Conservation (phyloP, 1,284 basidiomycete genomes). For the Austroboletus novae-zelandiae region DNA sequence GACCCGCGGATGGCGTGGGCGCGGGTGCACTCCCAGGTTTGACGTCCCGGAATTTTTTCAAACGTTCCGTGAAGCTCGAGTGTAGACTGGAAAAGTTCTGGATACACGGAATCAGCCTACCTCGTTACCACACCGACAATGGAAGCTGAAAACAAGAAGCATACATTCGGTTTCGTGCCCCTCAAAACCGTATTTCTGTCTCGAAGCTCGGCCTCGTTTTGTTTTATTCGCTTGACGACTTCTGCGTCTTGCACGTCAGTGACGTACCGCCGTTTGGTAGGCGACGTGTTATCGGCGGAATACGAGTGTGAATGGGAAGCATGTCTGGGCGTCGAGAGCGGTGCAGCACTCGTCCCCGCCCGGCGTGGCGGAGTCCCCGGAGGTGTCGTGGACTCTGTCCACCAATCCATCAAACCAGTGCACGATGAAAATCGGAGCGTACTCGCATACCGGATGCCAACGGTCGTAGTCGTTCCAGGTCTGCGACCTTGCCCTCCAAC, state of each 20-base stretch:
- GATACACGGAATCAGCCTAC: background rate
- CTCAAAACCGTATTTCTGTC: constrained; percentile 77
- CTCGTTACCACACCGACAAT: background rate
- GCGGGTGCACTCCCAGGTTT: constrained; percentile 45
- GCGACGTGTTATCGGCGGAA: constrained; percentile 42
- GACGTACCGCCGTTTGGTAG: constrained; percentile 75
- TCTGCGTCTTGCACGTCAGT: constrained; percentile 77
- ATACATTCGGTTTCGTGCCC: constrained; percentile 72
- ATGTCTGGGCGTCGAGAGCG: constrained; percentile 38
- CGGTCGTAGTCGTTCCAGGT: constrained; percentile 58
- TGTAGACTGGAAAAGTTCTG: constrained; percentile 75
- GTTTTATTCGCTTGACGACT: constrained; percentile 78
- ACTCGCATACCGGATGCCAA: constrained; percentile 46
- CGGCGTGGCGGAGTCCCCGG: constrained; percentile 63
- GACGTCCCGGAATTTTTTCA: constrained; percentile 72
- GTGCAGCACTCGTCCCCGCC: constrained; percentile 19
- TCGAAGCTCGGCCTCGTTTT: constrained; percentile 68
- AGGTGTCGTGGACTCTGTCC: constrained; percentile 52
- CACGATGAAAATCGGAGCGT: background rate
- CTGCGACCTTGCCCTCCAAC: constrained; percentile 64
- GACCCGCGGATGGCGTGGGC: constrained; percentile 41
- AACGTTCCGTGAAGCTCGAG: constrained; percentile 60
- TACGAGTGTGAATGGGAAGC: constrained; percentile 32
- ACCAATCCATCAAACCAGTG: background rate
- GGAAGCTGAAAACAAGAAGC: constrained; percentile 21